Conservation (phyloP, 2,329 filamentous ascomycete genomes). For the Macrophomina tecta region DNA sequence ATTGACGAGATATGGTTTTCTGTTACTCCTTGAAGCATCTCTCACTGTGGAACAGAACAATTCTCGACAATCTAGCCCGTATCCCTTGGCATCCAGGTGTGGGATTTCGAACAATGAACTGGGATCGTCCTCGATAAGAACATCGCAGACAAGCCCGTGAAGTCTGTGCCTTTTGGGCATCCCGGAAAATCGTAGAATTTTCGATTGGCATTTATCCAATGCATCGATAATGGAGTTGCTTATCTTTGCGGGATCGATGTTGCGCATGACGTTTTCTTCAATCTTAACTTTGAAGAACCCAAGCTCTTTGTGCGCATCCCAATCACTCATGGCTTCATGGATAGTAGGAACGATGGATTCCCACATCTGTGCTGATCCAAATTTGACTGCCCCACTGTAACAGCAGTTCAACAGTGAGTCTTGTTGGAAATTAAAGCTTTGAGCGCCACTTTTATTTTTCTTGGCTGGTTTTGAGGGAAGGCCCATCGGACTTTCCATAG, state of each 20-base stretch:
- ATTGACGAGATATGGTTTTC: background rate
- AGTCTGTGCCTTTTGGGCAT: background rate
- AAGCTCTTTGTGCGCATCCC: background rate
- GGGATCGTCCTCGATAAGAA: background rate
- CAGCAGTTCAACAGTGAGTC: background rate
- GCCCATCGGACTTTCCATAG: no score
- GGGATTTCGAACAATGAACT: background rate
- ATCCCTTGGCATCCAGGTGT: background rate
- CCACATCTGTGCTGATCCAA: background rate
- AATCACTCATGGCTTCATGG: background rate
- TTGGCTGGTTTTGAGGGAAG: no score
- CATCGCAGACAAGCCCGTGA: background rate
- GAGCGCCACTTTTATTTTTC: no score
- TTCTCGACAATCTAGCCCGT: background rate
- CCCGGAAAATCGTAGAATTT: background rate
- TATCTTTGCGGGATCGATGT: background rate
- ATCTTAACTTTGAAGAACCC: background rate
- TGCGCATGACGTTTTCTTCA: background rate
- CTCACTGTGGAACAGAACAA: background rate
- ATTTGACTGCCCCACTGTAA: background rate
- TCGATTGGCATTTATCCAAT: background rate
- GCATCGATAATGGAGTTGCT: background rate
- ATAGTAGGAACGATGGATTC: background rate
- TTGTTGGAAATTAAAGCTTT: background rate
- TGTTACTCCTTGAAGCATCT: background rate